A percentile compares a stretch with the other conserved stretches of the same genome.
phyloP scores from a whole-genome alignment of 352 stramenopile species.

The Hyaloperonospora brassicae region DNA sequence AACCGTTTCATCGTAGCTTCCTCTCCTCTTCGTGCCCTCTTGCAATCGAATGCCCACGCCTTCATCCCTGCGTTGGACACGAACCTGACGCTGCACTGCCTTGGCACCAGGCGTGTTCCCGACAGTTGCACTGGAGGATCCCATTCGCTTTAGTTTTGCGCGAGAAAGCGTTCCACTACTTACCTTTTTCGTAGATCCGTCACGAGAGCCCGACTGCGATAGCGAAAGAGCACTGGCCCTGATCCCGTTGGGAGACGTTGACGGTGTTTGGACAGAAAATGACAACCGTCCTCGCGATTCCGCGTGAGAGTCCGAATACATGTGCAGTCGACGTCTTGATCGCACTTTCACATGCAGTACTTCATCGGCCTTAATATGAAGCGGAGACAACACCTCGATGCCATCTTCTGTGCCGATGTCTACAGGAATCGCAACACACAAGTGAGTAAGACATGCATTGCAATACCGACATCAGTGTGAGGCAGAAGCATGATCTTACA shows the following conservation, averaged over 20 bases:
- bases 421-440: conserved; percentile 18
- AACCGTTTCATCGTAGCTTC: conserved; percentile 17
- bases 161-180: conserved; percentile 7
- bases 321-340: conserved; percentile 36
- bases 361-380: conserved; percentile 69
- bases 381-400: conserved; percentile 56
- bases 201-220: conserved; percentile 4
- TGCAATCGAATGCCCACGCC: conserved; percentile 8
- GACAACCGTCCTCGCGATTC: conserved; percentile 18
- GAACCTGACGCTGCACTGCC: conserved; percentile 24
- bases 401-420: conserved; percentile 46
- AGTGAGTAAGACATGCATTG: conserved; percentile 8
- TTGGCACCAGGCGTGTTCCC: conserved; percentile 19
- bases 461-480: neutral
- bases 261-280: conserved; percentile 20
- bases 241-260: conserved; percentile 19
- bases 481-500: conserved; percentile 18
- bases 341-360: conserved; percentile 59
- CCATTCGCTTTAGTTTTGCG: conserved; percentile 18
- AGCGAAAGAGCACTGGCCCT: conserved; percentile 10
- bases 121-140: conserved; percentile 19
- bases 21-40: conserved; percentile 16
- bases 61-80: conserved; percentile 23
- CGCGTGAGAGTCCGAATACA: conserved; percentile 23
- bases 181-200: conserved; percentile 8